Base-by-base conservation (phyloP, 305 asterid genomes). In the Petunia hybrid region DNA sequence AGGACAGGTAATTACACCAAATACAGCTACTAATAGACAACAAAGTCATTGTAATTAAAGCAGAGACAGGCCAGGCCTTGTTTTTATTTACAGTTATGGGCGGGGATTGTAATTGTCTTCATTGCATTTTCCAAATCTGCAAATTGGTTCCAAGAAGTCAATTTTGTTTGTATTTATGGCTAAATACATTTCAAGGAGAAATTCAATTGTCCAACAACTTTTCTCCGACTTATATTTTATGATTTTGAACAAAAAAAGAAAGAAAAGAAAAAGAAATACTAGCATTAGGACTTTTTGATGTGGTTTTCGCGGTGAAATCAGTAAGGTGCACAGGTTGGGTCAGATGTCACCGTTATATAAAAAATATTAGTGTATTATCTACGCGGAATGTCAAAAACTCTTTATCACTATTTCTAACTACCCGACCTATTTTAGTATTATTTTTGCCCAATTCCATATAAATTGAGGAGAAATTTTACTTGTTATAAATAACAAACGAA, bases 101-200 rank as follows among this genome's bases (percentile, higher is more conserved):
- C 22, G 16, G 42, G 77, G 2, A 31, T 70, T 46, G 60, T 70
- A 31, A 56, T 70, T 31, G 6, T 31, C 38, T 46, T 73, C 46
- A 6, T 73, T 53, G 63, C 9, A 48, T 73, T 51, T 73, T 10
- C 62, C 78, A 36, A 73, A 73, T 12, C 36, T 4, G 13, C 43
- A 48, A 73, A 35, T 36, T 36, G 2, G 14, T 51, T 13, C 51
- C 6, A 6, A 48, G 36, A 73, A 12, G 9, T 8, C 14, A 10
- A 5, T 35, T 36, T 51, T 73, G 4, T 73, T 73, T 73, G 78
- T 73, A 35, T 35, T 51, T 73, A 51, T 51, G n/a, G 7, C 62
- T 48, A 13, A 73, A 48, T 48, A 73, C 62, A 73, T 12, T 51
- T 39, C 70, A 1, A 71, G 13, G 8, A 51, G 1, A 0, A 73